Base-by-base conservation (phyloP, 108 stramenopile species). In the Cyclotella atomus region DNA sequence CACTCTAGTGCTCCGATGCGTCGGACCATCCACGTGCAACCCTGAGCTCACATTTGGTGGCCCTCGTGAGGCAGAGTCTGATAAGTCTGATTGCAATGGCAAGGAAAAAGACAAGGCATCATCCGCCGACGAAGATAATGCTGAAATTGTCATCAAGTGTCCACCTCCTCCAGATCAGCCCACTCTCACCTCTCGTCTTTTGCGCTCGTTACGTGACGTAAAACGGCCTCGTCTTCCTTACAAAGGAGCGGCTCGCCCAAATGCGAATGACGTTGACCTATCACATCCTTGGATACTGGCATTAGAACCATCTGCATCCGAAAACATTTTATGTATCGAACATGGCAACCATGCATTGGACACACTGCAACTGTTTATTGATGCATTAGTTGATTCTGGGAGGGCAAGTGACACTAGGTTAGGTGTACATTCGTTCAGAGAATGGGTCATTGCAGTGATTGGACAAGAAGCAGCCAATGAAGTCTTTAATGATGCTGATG, bases 221-320 rank as follows among this genome's bases (percentile, higher is more conserved):
- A 83, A 70, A 34, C 83, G 84, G 10, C 78, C 71, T 19, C 73
- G 85, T 46, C 56, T 36, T 41, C 84, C 83, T 41, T 57, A 70
- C 35, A 76, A 82, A 41, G 83, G 83, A 1, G 76, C 76, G 8
- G 82, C 87, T 32, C 85, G 91, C 5, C 67, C 77, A 33, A 84
- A 93, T 55, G 92, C 89, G 57, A 90, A 89, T 53, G 89, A 93
- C 61, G 86, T 90, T 19, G 92, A 93, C 66, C 52, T 93, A 52
- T 84, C 89, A 54, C 88, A 89, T 81, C 92, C 92, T 0, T 87
- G 77, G 77, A 60, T 86, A 57, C 72, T 86, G 23, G 88, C 83
- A 27, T 44, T 47, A 7, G 27, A 75, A 30, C 61, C 55, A 35
- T 63, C 70, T 47, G 24, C 25, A 14, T 59, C 10, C n/a, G 21